Percentiles rank a stretch among this genome's conserved stretches.
phyloP scores from a whole-genome alignment of 164 flowering plant species.

The Taxillus chinensis region DNA sequence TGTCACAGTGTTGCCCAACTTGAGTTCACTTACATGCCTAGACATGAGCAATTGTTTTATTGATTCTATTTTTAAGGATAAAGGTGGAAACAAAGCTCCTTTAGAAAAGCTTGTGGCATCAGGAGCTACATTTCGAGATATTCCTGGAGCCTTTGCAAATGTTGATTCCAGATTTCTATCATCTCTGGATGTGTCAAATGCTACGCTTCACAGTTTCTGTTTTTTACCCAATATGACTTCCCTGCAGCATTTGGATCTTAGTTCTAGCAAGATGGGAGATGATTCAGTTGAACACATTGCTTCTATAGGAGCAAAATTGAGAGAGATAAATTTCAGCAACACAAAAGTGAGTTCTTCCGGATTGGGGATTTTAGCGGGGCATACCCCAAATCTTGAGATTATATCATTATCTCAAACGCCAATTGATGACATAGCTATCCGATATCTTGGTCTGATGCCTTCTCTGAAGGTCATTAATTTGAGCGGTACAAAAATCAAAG shows the following conservation, averaged over 20 bases:
- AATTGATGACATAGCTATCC: conserved; percentile 52
- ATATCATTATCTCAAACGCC: conserved; percentile 47
- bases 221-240: conserved; percentile 40
- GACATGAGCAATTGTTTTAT: conserved; percentile 80
- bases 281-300: conserved; percentile 41
- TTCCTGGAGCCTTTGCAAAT: conserved; percentile 27
- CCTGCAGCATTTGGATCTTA: conserved; percentile 62
- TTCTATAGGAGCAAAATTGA: conserved; percentile 48
- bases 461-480: conserved; percentile 49
- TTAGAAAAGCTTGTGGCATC: conserved; percentile 40
- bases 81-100: conserved; percentile 25
- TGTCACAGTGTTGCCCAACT: conserved; percentile 49
- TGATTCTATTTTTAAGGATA: conserved; percentile 33
- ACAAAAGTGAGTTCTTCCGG: conserved; percentile 61
- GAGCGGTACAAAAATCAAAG: conserved; percentile 60
- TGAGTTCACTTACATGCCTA: conserved; percentile 46
- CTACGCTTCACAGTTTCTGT: conserved; percentile 36
- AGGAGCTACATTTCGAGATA: conserved; percentile 44
- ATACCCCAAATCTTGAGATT: conserved; percentile 55
- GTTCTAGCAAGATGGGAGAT: conserved; percentile 44
- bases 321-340: conserved; percentile 47
- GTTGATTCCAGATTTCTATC: conserved; percentile 28
- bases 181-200: conserved; percentile 49
- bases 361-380: conserved; percentile 52
- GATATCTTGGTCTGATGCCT: conserved; percentile 52